A percentile compares a stretch with the other conserved stretches of the same genome.
Conservation (phyloP, 1,284 basidiomycete species). For the Dichomitus squalens region DNA sequence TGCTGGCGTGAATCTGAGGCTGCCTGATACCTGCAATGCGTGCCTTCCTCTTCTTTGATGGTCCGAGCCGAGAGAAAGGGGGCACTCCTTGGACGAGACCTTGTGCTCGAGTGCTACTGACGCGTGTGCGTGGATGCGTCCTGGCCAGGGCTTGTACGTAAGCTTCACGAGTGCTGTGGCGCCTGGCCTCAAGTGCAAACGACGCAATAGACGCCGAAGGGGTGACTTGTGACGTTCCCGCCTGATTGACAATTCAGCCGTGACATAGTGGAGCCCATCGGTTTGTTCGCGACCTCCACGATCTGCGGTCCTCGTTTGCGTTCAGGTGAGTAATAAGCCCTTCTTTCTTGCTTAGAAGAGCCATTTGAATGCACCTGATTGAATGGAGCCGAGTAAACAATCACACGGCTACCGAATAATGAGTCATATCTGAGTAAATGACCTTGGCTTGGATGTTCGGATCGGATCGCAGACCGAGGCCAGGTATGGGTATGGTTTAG, state of each 20-base stretch:
- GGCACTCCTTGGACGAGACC: not conserved
- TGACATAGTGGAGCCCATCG: conserved; percentile 16
- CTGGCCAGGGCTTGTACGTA: not conserved
- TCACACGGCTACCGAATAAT: not conserved
- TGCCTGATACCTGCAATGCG: conserved; percentile 4
- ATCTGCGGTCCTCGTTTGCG: not conserved
- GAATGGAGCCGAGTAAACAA: not conserved
- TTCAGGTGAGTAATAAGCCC: not conserved
- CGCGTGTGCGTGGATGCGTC: not conserved
- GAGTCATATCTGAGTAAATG: not conserved
- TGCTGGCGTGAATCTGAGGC: not conserved
- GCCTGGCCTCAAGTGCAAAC: not conserved
- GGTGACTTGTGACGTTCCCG: conserved; percentile 17
- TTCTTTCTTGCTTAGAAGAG: not conserved
- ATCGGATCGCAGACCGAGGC: not conserved
- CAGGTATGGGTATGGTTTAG: not conserved
- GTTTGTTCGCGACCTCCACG: conserved; percentile 4
- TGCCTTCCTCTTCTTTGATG: conserved; percentile 16
- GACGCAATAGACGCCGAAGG: not conserved
- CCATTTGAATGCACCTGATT: not conserved
- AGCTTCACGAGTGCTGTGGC: not conserved
- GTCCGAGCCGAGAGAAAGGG: conserved; percentile 10
- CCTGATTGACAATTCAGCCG: conserved; percentile 7
- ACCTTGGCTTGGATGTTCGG: not conserved
- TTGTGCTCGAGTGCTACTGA: not conserved